Conservation (phyloP, 2,329 filamentous ascomycete species). For the Knoxdaviesia capensis region DNA sequence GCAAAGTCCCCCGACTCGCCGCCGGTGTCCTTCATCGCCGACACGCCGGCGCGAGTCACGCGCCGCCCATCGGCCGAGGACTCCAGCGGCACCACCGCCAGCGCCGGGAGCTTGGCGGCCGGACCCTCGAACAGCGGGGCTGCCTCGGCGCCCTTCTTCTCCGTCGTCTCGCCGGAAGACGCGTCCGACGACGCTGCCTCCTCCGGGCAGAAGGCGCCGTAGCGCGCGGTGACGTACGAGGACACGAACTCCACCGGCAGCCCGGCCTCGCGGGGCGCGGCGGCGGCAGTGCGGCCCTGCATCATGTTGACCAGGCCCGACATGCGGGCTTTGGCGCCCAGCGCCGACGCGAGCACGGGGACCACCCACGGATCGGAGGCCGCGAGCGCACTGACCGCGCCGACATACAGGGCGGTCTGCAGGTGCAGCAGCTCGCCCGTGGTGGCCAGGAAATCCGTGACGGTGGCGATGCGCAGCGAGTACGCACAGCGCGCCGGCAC, state of each 20-base stretch:
- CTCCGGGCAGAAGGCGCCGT: constrained; percentile 10
- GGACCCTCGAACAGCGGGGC: too few relatives aligned
- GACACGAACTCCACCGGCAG: constrained; percentile 13
- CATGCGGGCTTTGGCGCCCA: constrained; percentile 15
- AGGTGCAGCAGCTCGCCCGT: constrained; percentile 10
- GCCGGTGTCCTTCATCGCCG: too few relatives aligned
- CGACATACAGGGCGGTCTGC: constrained; percentile 12
- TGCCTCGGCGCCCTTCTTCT: too few relatives aligned
- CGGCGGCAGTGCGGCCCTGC: constrained; percentile 14
- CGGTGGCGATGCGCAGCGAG: constrained; percentile 6
- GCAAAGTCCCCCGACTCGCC: neutral
- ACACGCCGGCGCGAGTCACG: constrained; percentile 16
- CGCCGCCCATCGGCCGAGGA: constrained; percentile 2
- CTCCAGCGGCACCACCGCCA: constrained; percentile 4
- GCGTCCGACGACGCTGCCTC: neutral
- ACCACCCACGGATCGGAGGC: constrained; percentile 14
- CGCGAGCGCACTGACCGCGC: constrained; percentile 7
- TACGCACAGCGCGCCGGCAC: constrained; percentile 11
- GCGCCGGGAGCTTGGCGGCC: neutral
- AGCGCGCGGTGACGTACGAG: constrained; percentile 12
- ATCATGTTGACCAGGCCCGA: constrained; percentile 18
- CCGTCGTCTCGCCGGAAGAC: too few relatives aligned
- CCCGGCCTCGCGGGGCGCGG: constrained; percentile 13
- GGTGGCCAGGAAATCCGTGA: constrained; percentile 11
- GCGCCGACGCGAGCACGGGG: constrained; percentile 11